Evolutionary conservation across 345 rosid species (phyloP).

Genomic region (rapeseed (Brassica napus)): Da-Ae NC_063449.1:22646001-22646500

Average conservation of each 20-base stretch:
- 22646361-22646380: constrained; percentile 43
- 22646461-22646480: not conserved
- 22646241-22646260: constrained; percentile 47
- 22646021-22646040: constrained; percentile 59
- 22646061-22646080: constrained; percentile 55
- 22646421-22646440: constrained; percentile 29
- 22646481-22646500: constrained; percentile 3
- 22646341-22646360: constrained; percentile 45
- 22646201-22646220: not conserved
- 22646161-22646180: constrained; percentile 67
- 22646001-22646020: constrained; percentile 43
- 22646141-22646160: constrained; percentile 55
- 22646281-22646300: constrained; percentile 38
- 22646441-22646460: not conserved
- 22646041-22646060: constrained; percentile 72
- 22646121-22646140: constrained; percentile 13
- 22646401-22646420: constrained; percentile 31
- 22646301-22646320: constrained; percentile 72
- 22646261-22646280: constrained; percentile 60
- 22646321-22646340: constrained; percentile 59
- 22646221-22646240: not conserved
- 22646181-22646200: constrained; percentile 72
- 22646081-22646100: not conserved
- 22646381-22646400: constrained; percentile 44
- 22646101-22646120: not conserved